Conservation (phyloP, 116 monocot species). For the Phalaenopsis hybrid region DNA sequence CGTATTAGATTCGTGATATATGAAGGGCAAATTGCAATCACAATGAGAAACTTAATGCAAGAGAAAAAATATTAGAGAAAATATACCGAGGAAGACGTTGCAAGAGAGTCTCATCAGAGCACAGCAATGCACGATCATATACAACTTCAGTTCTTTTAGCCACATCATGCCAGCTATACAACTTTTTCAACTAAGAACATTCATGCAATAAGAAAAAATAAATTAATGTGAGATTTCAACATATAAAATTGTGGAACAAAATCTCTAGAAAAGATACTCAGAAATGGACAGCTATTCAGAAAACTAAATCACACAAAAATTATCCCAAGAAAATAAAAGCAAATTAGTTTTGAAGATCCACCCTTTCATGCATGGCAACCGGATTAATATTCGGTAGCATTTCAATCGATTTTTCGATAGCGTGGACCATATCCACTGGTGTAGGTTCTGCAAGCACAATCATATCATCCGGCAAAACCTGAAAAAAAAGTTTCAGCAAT, state of each 20-base stretch:
- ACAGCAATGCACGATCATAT: slow-evolving; percentile 61
- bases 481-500: slow-evolving; percentile 4
- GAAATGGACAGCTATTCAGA: background rate
- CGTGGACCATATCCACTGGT: slow-evolving; percentile 74
- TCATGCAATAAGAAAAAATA: background rate
- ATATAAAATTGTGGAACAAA: background rate
- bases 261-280: background rate
- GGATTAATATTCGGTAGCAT: slow-evolving; percentile 85
- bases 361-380: slow-evolving; percentile 64
- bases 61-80: background rate
- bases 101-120: slow-evolving; percentile 49
- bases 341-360: slow-evolving; percentile 10
- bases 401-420: slow-evolving; percentile 68
- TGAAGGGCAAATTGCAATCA: background rate
- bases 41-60: background rate
- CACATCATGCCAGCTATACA: slow-evolving; percentile 98
- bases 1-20: background rate
- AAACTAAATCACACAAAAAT: background rate
- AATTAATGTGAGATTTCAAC: background rate
- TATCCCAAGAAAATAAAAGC: background rate
- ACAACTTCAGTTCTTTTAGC: slow-evolving; percentile 90
- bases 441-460: slow-evolving; percentile 86
- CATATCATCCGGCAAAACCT: slow-evolving; percentile 99
- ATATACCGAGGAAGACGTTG: slow-evolving; percentile 66
- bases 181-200: slow-evolving; percentile 62